phyloP scores from a whole-genome alignment of 2,329 filamentous ascomycete genomes.

The Monilinia fructicola region DNA sequence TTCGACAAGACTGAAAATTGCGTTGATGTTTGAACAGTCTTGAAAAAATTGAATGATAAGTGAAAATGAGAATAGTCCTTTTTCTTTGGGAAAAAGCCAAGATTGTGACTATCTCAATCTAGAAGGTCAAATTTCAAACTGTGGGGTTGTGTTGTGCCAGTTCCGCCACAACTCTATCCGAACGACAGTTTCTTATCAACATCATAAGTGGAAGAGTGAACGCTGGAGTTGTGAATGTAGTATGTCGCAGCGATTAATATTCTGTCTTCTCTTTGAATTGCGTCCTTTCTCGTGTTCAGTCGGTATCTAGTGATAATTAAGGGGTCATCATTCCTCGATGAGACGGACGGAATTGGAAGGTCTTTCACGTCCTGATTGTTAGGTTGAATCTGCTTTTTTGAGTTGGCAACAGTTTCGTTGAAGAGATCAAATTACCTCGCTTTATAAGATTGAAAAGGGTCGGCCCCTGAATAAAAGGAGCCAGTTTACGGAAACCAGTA shows the following conservation, averaged over 20 bases:
- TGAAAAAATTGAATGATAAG: neutral
- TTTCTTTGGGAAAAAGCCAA: neutral
- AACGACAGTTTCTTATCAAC: neutral
- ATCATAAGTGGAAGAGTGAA: neutral
- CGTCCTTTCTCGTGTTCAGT: neutral
- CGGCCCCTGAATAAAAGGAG: neutral
- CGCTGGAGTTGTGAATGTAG: neutral
- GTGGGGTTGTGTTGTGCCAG: neutral
- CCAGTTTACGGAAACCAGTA: neutral
- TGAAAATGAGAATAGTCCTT: neutral
- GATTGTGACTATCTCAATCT: slow-evolving; percentile 7
- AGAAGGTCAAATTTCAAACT: slow-evolving; percentile 7
- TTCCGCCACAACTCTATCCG: slow-evolving; percentile 1
- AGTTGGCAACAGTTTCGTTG: neutral
- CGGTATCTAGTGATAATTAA: neutral
- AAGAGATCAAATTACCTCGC: neutral
- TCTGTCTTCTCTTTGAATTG: neutral
- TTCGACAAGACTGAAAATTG: neutral
- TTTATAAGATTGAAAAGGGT: neutral
- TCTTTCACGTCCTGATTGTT: too few species aligned
- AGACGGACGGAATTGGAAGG: neutral
- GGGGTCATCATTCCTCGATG: neutral
- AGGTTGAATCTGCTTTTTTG: too few species aligned
- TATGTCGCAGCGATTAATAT: neutral
- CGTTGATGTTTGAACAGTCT: neutral